phyloP scores from a whole-genome alignment of 2,329 filamentous ascomycete species.

The Xenoacremonium recifei region DNA sequence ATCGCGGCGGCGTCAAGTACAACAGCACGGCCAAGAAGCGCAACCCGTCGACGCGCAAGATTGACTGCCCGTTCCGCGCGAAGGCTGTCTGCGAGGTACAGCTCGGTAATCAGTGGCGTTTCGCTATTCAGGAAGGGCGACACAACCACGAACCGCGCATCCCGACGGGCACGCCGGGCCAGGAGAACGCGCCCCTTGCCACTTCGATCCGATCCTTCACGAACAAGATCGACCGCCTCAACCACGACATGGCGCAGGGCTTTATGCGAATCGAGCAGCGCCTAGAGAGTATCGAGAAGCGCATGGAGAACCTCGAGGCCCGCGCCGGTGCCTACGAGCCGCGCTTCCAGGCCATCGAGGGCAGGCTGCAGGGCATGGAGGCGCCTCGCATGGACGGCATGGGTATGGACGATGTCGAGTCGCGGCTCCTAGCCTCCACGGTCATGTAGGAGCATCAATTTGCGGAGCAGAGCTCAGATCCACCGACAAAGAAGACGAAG shows the following conservation, averaged over 20 bases:
- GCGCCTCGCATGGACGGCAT: conserved; percentile 41
- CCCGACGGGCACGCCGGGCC: conserved; percentile 51
- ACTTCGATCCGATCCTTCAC: conserved; percentile 57
- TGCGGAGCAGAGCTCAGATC: no score
- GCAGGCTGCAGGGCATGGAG: conserved; percentile 41
- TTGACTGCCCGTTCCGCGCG: conserved; percentile 62
- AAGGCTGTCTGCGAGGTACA: conserved; percentile 65
- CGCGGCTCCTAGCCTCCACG: conserved; percentile 41
- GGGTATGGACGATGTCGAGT: conserved; percentile 46
- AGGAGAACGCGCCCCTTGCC: conserved; percentile 57
- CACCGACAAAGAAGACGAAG: no score
- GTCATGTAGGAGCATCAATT: conserved; percentile 46
- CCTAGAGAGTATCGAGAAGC: conserved; percentile 52
- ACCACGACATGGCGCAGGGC: conserved; percentile 54
- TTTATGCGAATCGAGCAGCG: conserved; percentile 50
- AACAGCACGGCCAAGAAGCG: conserved; percentile 64
- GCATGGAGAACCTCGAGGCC: conserved; percentile 53
- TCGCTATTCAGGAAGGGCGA: conserved; percentile 57
- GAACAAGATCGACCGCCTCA: conserved; percentile 59
- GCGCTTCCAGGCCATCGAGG: conserved; percentile 44
- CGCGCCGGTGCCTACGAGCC: conserved; percentile 42
- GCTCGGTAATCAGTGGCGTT: conserved; percentile 63
- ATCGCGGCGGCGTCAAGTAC: conserved; percentile 63
- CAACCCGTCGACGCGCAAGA: conserved; percentile 62
- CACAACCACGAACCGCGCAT: conserved; percentile 62